These are phyloP conservation scores for Blastomyces gilchristii DNA, from an alignment of 2,329 filamentous ascomycete genomes.

Conservation along the genomic window DNA sequence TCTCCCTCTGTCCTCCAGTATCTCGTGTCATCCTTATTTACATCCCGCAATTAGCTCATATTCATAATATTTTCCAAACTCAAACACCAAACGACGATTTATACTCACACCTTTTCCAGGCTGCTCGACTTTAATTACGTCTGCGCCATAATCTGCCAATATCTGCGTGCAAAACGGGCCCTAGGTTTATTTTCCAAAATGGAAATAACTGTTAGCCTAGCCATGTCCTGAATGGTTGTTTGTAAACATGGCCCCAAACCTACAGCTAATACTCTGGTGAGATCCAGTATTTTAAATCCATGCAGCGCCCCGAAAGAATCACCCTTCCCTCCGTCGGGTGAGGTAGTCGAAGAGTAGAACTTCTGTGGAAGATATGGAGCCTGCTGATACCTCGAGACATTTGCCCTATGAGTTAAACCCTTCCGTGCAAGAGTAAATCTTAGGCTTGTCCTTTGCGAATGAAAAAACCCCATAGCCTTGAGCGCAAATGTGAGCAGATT, in stretches of 20 bases:
- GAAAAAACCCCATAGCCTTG: background rate
- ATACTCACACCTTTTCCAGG: conserved; percentile 24
- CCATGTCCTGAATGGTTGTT: no score
- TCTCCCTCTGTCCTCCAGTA: conserved; percentile 25
- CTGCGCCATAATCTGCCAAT: conserved; percentile 38
- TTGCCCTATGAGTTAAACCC: background rate
- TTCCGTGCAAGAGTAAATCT: background rate
- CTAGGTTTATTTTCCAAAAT: conserved; percentile 14
- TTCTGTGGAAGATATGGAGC: background rate
- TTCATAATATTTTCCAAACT: conserved; percentile 11
- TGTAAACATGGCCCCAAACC: background rate
- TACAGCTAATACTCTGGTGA: conserved; percentile 25
- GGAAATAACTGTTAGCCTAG: conserved; percentile 1
- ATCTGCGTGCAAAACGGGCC: conserved; percentile 36
- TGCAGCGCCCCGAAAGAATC: conserved; percentile 10
- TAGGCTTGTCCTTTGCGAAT: background rate
- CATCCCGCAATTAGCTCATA: background rate
- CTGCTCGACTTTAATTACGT: conserved; percentile 35
- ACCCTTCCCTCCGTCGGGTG: background rate
- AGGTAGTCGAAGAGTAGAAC: background rate
- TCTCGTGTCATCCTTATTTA: conserved; percentile 23
- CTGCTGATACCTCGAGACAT: background rate
- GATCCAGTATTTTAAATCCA: conserved; percentile 24
- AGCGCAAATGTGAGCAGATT: background rate
- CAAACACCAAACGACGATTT: conserved; percentile 17